Evolutionary conservation across 2,329 filamentous ascomycete species (phyloP), one percentile per base, ranked within the genome.

Genomic region (Xylariomycetidae sp.): DNA sequence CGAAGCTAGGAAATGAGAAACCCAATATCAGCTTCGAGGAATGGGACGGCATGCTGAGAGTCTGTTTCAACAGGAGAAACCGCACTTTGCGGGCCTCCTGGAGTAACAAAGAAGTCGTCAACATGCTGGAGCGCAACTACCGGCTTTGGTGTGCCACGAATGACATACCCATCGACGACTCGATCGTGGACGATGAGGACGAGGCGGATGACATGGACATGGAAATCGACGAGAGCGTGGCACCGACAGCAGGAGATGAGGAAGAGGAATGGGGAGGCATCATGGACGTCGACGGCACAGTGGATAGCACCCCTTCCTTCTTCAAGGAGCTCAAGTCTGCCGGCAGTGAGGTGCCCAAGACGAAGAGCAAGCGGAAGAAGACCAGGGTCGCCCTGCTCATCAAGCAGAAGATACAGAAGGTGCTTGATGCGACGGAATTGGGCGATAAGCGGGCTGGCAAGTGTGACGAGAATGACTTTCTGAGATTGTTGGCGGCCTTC

Each of bases 21-120:
- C 90, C 90, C 33, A 82, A 88, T 48, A 89, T 97, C 44, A 86
- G 80, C 56, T 97, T 90, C 63, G 88, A 94, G 33, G 92, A 97
- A 61, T 96, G 89, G 82, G 90, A 97, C 10, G 42, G 36, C 8
- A 70, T 97, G 56, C 62, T 97, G 41, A 71, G 87, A 31, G 79
- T 94, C 25, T 80, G 81, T 41, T 95, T 70, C 48, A 74, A 73
- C 42, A 72, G 92, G 48, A 92, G 94, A 67, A 97, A 97, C 63
- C 88, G 89, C 61, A 95, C 88, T 1, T 67, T 97, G 34, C 73
- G 88, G 25, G 83, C 87, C 15, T 31, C 38, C 2, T 45, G 42
- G 17, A n/a, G 20, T 8, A 23, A 5, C 12, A 88, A 79, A 37
- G 86, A 86, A 48, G 83, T 95, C 2, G 72, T 95, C 55, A 74